These are phyloP conservation scores for Lachancea dasiensis DNA, from an alignment of 805 yeast genomes.

Conservation along the genomic window DNA sequence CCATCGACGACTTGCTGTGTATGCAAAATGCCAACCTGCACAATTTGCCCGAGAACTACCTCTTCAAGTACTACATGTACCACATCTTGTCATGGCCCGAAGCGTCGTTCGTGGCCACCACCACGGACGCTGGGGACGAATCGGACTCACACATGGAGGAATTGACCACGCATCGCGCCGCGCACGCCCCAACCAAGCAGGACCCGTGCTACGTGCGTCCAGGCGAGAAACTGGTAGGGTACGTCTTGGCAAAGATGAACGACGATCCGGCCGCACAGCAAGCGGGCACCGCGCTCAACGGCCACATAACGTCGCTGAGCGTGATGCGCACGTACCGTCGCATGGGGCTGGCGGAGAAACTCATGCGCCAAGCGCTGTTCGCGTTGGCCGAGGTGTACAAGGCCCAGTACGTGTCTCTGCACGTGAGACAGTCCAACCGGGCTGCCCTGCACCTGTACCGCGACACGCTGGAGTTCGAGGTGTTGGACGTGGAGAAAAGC, in stretches of 20 bases:
- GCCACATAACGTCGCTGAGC: constrained; percentile 89
- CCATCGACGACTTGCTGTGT: constrained; percentile 78
- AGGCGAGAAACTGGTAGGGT: constrained; percentile 88
- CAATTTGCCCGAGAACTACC: constrained; percentile 92
- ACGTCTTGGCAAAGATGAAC: constrained; percentile 93
- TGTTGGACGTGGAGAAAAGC: constrained; percentile 71
- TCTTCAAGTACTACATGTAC: constrained; percentile 86
- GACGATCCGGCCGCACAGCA: constrained; percentile 72
- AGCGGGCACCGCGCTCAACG: constrained; percentile 65
- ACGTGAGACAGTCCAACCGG: constrained; percentile 86
- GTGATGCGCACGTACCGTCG: constrained; percentile 95
- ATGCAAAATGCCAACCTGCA: constrained; percentile 94
- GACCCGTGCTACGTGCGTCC: constrained; percentile 59
- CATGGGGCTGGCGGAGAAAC: constrained; percentile 88
- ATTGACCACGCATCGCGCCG: constrained; percentile 15
- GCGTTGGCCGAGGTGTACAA: constrained; percentile 76
- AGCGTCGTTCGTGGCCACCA: constrained; percentile 91
- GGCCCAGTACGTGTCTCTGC: constrained; percentile 81
- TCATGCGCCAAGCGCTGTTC: constrained; percentile 78
- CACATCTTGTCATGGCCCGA: constrained; percentile 97
- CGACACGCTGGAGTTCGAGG: constrained; percentile 79
- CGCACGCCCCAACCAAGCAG: constrained; percentile 35
- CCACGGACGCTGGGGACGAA: constrained; percentile 45
- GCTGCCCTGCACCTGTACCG: constrained; percentile 91
- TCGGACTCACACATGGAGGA: constrained; percentile 18